A percentile compares a stretch with the other conserved stretches of the same genome.
These are phyloP conservation scores for Bruguiera gymnorhiza DNA, from an alignment of 345 rosid species.

Conservation along the genomic window DNA sequence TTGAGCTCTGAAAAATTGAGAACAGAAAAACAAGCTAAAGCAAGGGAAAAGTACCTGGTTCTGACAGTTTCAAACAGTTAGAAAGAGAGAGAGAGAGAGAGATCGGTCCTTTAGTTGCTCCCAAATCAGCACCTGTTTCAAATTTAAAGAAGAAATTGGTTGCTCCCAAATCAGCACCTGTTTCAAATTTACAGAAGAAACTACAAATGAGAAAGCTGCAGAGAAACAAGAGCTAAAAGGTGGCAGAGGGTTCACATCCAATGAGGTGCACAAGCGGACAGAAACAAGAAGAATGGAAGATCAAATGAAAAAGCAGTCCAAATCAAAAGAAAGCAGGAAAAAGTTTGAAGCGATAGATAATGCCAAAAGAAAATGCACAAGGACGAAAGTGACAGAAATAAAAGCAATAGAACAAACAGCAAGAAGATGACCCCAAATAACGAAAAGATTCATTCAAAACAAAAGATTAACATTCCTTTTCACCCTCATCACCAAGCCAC, in stretches of 20 bases:
- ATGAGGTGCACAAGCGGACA: slow-evolving; percentile 15
- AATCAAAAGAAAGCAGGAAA: slow-evolving; percentile 6
- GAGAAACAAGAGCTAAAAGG: not conserved
- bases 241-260: slow-evolving; percentile 13
- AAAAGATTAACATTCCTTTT: not conserved
- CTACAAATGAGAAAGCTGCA: slow-evolving; percentile 5
- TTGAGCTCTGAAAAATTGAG: not conserved
- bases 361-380: not conserved
- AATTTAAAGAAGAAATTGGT: not conserved
- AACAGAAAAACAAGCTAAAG: not conserved
- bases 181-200: slow-evolving; percentile 12
- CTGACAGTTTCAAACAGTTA: not conserved
- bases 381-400: not conserved
- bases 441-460: not conserved
- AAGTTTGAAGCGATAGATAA: not conserved
- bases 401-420: not conserved
- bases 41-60: not conserved
- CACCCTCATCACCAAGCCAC: not conserved
- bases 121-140: slow-evolving; percentile 12
- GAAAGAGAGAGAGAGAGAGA: not conserved
- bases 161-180: slow-evolving; percentile 3
- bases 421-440: not conserved
- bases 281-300: slow-evolving; percentile 3
- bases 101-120: not conserved
- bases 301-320: not conserved